Evolutionary conservation across 2,329 filamentous ascomycete genomes (phyloP).

Genomic region (Hypoxylon sp.): DNA sequence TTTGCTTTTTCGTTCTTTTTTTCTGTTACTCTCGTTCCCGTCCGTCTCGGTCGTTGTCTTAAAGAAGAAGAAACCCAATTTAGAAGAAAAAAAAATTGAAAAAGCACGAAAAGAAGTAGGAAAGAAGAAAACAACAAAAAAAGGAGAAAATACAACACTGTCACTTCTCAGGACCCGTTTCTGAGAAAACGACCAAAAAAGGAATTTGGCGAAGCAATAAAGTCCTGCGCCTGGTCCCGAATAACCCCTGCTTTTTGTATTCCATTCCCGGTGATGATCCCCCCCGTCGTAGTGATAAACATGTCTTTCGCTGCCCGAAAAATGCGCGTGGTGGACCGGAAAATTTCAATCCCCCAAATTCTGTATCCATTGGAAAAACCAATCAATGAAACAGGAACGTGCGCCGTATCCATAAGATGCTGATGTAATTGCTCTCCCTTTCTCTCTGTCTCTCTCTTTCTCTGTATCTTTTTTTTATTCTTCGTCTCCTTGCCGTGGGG

Average conservation of each 20-base stretch:
- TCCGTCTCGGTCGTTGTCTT: neutral
- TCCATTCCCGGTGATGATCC: slow-evolving; percentile 43
- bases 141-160: slow-evolving; percentile 23
- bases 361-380: slow-evolving; percentile 40
- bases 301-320: slow-evolving; percentile 38
- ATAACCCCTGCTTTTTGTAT: slow-evolving; percentile 39
- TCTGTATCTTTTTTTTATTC: slow-evolving; percentile 26
- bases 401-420: slow-evolving; percentile 47
- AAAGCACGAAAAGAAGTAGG: slow-evolving; percentile 21
- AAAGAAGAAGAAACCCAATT: neutral
- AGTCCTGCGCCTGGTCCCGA: slow-evolving; percentile 41
- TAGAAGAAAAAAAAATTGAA: slow-evolving; percentile 13
- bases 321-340: slow-evolving; percentile 39
- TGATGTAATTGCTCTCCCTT: slow-evolving; percentile 43
- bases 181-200: slow-evolving; percentile 25
- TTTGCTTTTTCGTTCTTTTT: slow-evolving; percentile 22
- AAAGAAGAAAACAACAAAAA: slow-evolving; percentile 10
- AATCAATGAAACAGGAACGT: slow-evolving; percentile 40
- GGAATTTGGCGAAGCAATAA: slow-evolving; percentile 29
- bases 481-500: slow-evolving; percentile 49
- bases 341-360: slow-evolving; percentile 28
- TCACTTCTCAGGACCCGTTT: slow-evolving; percentile 25
- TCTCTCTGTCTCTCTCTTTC: slow-evolving; percentile 33
- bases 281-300: slow-evolving; percentile 37
- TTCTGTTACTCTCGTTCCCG: neutral